Evolutionary conservation across 176 grass and related monocot genomes (phyloP), one percentile per base, ranked within the genome.

Genomic region (Eremochloa ophiuroides): DNA sequence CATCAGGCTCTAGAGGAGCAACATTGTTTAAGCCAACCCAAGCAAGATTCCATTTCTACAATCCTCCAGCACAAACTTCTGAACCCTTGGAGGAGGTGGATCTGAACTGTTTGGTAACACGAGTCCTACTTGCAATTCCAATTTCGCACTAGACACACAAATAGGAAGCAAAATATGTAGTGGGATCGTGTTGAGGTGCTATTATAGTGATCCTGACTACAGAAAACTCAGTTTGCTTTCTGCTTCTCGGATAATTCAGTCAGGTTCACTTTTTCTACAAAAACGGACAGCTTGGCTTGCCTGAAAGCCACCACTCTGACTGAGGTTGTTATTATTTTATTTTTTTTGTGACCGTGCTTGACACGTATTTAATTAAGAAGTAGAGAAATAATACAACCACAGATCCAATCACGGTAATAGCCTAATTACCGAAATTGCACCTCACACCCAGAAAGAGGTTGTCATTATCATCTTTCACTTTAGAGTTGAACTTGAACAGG

Each of bases 11-110:
- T 10, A 99, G 55, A 25, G 87, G 86, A 8, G 91, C 93, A 38
- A 95, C 91, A 40, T 93, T 91, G 64, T 99, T 86, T 62, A 79
- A 81, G 8, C 97, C 97, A 5, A 99, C 87, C 97, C 97, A 99
- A 1, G 78, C 79, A 17, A 99, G 65, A 20, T 99, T 99, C 95
- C 95, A 98, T 34, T 91, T 98, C 78, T 85, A 76, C 95, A 95
- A 34, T 98, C 92, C 0, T 84, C 27, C 10, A 95, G 12, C 20
- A 98, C 86, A 58, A 73, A 79, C 10, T 94, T 87, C 26, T 91
- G 92, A 65, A 89, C 71, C 22, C 39, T 74, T 25, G 0, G 22
- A 37, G 90, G 25, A 27, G 92, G 90, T 41, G 82, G 65, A 81
- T 88, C 81, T 47, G 59, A 62, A 60, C 34, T 74, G 4, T 7